Conservation (phyloP, 2,329 filamentous ascomycete species). For the Aureobasidium melanogenum region DNA sequence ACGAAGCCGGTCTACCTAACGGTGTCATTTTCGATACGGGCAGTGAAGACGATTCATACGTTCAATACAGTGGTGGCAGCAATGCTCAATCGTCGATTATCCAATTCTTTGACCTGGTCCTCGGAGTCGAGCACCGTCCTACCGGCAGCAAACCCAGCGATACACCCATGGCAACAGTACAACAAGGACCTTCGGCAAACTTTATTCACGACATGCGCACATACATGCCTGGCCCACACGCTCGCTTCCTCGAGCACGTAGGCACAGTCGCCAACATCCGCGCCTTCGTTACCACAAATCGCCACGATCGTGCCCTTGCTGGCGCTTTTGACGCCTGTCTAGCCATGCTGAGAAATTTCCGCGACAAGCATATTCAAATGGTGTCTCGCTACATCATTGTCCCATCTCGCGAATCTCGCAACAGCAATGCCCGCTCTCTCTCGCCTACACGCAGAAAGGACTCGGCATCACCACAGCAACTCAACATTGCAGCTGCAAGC, state of each 20-base stretch:
- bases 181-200: slow-evolving; percentile 52
- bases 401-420: slow-evolving; percentile 65
- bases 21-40: slow-evolving; percentile 81
- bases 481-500: slow-evolving; percentile 57
- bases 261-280: slow-evolving; percentile 76
- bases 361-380: slow-evolving; percentile 93
- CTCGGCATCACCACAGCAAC: slow-evolving; percentile 17
- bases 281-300: slow-evolving; percentile 61
- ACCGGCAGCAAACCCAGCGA: slow-evolving; percentile 57
- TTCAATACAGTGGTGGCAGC: slow-evolving; percentile 85
- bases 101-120: slow-evolving; percentile 90
- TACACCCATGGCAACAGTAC: slow-evolving; percentile 30
- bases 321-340: slow-evolving; percentile 88
- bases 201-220: slow-evolving; percentile 95
- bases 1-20: slow-evolving; percentile 77
- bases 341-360: slow-evolving; percentile 65
- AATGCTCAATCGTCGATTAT: slow-evolving; percentile 96
- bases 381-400: slow-evolving; percentile 93
- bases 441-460: slow-evolving; percentile 2
- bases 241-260: slow-evolving; percentile 78
- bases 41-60: slow-evolving; percentile 49
- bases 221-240: slow-evolving; percentile 93
- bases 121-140: slow-evolving; percentile 82
- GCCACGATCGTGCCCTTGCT: slow-evolving; percentile 55
- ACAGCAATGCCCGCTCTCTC: slow-evolving; percentile 16